Base-by-base conservation (phyloP, 2,329 filamentous ascomycete genomes). In the Ilyonectria destructans region DNA sequence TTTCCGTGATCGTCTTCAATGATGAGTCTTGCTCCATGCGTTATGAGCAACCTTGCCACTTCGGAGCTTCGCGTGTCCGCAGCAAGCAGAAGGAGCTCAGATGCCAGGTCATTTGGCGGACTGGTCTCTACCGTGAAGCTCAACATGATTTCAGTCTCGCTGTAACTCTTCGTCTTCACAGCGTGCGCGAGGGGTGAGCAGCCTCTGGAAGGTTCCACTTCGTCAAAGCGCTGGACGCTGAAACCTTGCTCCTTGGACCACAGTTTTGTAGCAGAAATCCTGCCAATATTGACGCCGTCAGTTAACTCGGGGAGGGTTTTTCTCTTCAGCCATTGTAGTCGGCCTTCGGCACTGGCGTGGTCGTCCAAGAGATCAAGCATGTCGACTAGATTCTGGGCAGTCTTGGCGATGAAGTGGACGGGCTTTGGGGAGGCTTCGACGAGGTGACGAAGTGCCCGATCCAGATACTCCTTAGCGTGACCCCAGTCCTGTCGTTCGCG, bases 161-260 rank as follows among this genome's bases (percentile, higher is more conserved):
- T 29, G 37, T 19, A 37, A 3, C 43, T 37, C 40, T 29, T 48
- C 6, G 40, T 37, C 4, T n/a, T 57, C 7, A 62, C 59, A 2
- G 59, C 59, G 15, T 48, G 17, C 4, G 17, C 51, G 33, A 62
- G 59, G 3, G 59, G 59, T 15, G 59, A 56, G 59, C 59, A 62
- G 8, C 49, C 29, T 37, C n/a, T 56, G 13, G 58, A 54, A 45
- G 23, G 10, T 23, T 61, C 58, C 48, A 61, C 48, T 35, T 61
- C 58, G 26, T 62, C 51, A 45, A 57, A 57, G 21, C 40, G 51
- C 51, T 62, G 37, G 15, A 62, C 49, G 40, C 26, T 40, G 12
- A 62, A 62, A n/a, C 59, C 59, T 62, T 62, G 26, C 3, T 46
- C 40, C 19, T 19, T n/a, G n/a, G 51, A 62, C 59, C 59, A 62